Evolutionary conservation across 2,329 filamentous ascomycete species (phyloP).

Genomic region (Mariannaea elegans): DNA sequence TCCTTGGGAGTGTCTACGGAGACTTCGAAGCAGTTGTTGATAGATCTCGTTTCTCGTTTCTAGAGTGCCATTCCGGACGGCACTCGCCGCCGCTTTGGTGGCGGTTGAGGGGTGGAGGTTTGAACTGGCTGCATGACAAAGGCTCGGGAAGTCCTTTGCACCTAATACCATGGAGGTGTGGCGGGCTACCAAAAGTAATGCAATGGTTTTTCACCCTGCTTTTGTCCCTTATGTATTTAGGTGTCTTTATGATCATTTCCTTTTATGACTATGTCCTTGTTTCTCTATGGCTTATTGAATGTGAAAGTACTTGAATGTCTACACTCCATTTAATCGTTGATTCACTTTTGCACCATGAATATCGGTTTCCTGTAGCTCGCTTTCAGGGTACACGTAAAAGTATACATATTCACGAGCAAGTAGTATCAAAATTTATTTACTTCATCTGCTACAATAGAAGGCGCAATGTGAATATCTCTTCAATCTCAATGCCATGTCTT

Average conservation of each 20-base stretch:
- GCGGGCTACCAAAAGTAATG: slow-evolving; percentile 55
- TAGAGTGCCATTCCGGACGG: slow-evolving; percentile 45
- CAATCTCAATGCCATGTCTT: slow-evolving; percentile 26
- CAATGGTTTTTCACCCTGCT: slow-evolving; percentile 48
- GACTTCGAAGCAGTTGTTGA: slow-evolving; percentile 50
- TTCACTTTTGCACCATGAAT: neutral
- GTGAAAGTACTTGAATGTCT: neutral
- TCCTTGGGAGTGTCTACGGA: slow-evolving; percentile 42
- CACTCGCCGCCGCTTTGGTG: slow-evolving; percentile 41
- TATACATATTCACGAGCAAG: too few relatives aligned
- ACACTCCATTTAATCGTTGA: neutral
- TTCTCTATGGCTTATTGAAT: neutral
- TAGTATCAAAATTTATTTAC: too few relatives aligned
- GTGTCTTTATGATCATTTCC: slow-evolving; percentile 45
- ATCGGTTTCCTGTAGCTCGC: too few relatives aligned
- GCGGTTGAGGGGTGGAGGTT: slow-evolving; percentile 43
- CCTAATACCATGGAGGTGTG: slow-evolving; percentile 49
- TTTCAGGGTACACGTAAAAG: too few relatives aligned
- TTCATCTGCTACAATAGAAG: neutral
- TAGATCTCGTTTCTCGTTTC: slow-evolving; percentile 53
- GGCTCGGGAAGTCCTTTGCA: slow-evolving; percentile 50
- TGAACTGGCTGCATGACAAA: slow-evolving; percentile 48
- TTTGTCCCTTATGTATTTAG: slow-evolving; percentile 49
- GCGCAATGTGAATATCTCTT: too few relatives aligned
- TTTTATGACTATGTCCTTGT: slow-evolving; percentile 17